phyloP scores from a whole-genome alignment of 2,329 filamentous ascomycete species.

The Colletotrichum zoysiae region DNA sequence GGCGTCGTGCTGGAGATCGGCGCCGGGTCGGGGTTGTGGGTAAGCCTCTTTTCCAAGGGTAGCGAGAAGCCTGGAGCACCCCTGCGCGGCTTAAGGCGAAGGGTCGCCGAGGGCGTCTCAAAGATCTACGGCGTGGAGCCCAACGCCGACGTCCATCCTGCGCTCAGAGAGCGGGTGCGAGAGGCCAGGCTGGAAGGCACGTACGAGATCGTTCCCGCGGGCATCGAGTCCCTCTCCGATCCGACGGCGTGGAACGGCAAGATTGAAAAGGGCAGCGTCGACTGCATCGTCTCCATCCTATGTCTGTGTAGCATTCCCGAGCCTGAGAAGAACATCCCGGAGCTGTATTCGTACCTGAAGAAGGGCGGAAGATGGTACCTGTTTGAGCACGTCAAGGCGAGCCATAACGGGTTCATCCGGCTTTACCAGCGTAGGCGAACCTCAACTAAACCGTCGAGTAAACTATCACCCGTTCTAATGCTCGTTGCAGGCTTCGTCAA shows the following conservation, averaged over 20 bases:
- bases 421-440: constrained; percentile 63
- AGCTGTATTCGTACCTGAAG: constrained; percentile 70
- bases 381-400: constrained; percentile 69
- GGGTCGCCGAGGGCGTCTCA: constrained; percentile 40
- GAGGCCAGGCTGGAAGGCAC: constrained; percentile 66
- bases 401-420: constrained; percentile 54
- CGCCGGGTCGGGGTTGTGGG: constrained; percentile 72
- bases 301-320: constrained; percentile 75
- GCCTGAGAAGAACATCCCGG: constrained; percentile 65
- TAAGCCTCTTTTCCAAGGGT: constrained; percentile 60
- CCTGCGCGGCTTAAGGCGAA: background rate
- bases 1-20: constrained; percentile 73
- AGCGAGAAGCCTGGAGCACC: constrained; percentile 1
- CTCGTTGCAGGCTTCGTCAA: constrained; percentile 59
- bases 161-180: constrained; percentile 60
- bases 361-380: constrained; percentile 73
- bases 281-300: constrained; percentile 71
- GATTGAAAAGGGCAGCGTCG: constrained; percentile 64
- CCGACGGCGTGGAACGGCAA: constrained; percentile 57
- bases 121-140: constrained; percentile 75
- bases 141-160: constrained; percentile 64
- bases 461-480: background rate
- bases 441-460: background rate
- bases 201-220: constrained; percentile 73
- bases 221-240: constrained; percentile 68